Base-by-base conservation (phyloP, 2,329 filamentous ascomycete species). In the Coniochaeta prunicola region DNA sequence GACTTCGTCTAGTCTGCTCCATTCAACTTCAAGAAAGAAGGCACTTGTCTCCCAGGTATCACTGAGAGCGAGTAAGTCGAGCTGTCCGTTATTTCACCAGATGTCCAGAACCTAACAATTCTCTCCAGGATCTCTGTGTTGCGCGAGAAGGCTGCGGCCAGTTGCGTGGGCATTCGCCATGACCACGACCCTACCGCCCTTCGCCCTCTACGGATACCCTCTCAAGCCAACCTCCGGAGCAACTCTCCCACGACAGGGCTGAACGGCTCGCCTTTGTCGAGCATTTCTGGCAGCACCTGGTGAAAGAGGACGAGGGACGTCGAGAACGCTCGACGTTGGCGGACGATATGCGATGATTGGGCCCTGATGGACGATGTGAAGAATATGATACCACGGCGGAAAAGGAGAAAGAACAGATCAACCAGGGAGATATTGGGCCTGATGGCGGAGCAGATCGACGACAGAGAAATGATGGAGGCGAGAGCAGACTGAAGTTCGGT, bases 51-150 rank as follows among this genome's bases (percentile, higher is more conserved):
- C 15, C 81, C 81, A 2, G 83, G 83, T 40, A 73, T 85, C 45
- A 80, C 79, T 53, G 76, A 83, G 63, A 80, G 85, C 64, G 82
- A 87, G 82, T 85, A 76, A 70, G 82, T 74, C 33, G 4, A 6
- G 40, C 42, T 45, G n/a, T 48, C 15, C 31, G 57, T 31, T 28
- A 24, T 10, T n/a, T 53, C 26, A n/a, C 31, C 59, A 57, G 57
- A 57, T 45, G 42, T 57, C 10, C 5, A 33, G 48, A 21, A 9
- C 6, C 24, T 57, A 24, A 50, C 21, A 57, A 34, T 21, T 17
- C 7, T 53, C 24, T 31, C 31, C 50, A 82, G 80, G 62, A 73
- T 83, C 63, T 67, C 73, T 33, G 72, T 80, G 62, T 72, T 82
- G 61, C 79, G 79, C 64, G 79, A 82, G 68, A 78, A 82, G 67